phyloP scores from a whole-genome alignment of 1,139 yeast genomes.

The Debaryomyces nepalensis region DNA sequence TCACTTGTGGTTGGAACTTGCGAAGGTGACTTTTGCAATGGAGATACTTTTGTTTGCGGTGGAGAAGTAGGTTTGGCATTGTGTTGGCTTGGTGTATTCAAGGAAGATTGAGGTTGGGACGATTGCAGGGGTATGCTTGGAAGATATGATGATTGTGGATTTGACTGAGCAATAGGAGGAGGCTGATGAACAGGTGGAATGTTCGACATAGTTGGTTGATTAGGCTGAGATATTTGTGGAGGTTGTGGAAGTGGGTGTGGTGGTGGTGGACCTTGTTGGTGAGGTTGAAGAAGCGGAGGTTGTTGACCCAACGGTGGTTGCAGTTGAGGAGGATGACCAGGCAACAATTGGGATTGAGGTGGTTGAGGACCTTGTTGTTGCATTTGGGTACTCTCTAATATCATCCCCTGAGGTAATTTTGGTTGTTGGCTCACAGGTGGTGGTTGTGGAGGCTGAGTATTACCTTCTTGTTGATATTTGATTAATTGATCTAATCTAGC shows the following conservation, averaged over 20 bases:
- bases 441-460: slow-evolving; percentile 67
- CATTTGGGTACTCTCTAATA: slow-evolving; percentile 53
- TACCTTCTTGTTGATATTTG: slow-evolving; percentile 76
- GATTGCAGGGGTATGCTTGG: slow-evolving; percentile 18
- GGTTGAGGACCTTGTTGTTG: slow-evolving; percentile 28
- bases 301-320: slow-evolving; percentile 18
- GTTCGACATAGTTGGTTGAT: slow-evolving; percentile 17
- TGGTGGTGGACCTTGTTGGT: slow-evolving; percentile 20
- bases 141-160: slow-evolving; percentile 11
- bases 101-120: slow-evolving; percentile 13
- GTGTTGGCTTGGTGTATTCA: slow-evolving; percentile 14
- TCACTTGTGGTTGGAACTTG: slow-evolving; percentile 15
- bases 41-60: slow-evolving; percentile 14
- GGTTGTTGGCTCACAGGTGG: slow-evolving; percentile 68
- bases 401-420: slow-evolving; percentile 60
- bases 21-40: slow-evolving; percentile 12
- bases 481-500: slow-evolving; percentile 87
- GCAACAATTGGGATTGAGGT: slow-evolving; percentile 21
- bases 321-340: slow-evolving; percentile 29
- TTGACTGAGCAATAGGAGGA: slow-evolving; percentile 4
- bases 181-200: slow-evolving; percentile 17
- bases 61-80: slow-evolving; percentile 18
- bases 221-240: slow-evolving; percentile 18
- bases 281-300: slow-evolving; percentile 19
- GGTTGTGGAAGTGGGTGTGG: slow-evolving; percentile 25